Evolutionary conservation across 2,329 filamentous ascomycete genomes (phyloP), one percentile per base, ranked within the genome.

Genomic region (Penicillium polonicum): DNA sequence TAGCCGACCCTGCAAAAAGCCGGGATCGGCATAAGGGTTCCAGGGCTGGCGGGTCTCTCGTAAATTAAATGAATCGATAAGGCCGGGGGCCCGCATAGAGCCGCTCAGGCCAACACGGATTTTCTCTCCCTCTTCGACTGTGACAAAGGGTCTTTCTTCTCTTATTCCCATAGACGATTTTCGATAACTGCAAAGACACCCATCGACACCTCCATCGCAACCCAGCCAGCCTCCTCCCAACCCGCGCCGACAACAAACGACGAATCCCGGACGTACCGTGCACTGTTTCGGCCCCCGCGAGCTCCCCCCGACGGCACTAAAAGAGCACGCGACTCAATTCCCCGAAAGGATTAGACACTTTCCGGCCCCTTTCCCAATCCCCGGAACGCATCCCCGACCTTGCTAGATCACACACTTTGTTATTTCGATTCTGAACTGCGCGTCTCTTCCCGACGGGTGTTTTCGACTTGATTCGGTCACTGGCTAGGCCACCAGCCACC

Each of bases 41-140:
- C 17, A 29, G 17, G 38, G 25, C 25, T 35, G 15, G 48, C 42
- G 54, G 54, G 54, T 45, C 35, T 44, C 13, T 31, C 19, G 29
- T 35, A 41, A 54, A 54, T 54, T 54, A 56, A 57, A 50, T 50
- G 38, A 55, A 44, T 57, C 57, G 60, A 65, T 65, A 63, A 65
- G 55, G 29, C 60, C 57, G 60, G 62, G 62, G 60, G 50, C 64
- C 64, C 64, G 64, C 64, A 65, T 64, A 29, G 54, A 57, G 39
- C 45, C 60, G 62, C 62, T 60, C 54, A 61, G 57, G 57, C 63
- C 60, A 60, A 27, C 10, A 36, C 46, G 52, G 57, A 46, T 58
- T 65, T 64, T 61, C 59, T 62, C 56, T 57, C 55, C 23, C 43
- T 56, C 23, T 42, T 50, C 39, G 31, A 51, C 48, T 25, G 10